phyloP scores from a whole-genome alignment of 192 early-diverging fungal species.

The Umbelopsis sp. region DNA sequence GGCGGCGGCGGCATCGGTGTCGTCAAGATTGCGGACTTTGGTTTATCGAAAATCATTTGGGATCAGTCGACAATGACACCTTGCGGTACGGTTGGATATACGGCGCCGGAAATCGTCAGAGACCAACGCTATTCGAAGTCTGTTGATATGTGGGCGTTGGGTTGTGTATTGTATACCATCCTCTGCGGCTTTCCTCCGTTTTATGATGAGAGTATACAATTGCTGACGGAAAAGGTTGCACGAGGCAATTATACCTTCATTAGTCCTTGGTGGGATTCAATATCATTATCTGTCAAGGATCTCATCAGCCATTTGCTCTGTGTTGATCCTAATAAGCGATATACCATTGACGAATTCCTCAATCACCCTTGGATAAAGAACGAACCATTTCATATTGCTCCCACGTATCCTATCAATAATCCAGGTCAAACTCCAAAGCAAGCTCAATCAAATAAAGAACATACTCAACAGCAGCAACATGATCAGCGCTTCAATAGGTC shows the following conservation, averaged over 20 bases:
- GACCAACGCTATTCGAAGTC: conserved; percentile 79
- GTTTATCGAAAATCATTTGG: conserved; percentile 85
- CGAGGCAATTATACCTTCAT: conserved; percentile 84
- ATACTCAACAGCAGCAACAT: background rate
- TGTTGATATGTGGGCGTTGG: conserved; percentile 87
- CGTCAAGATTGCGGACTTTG: conserved; percentile 90
- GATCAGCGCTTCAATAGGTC: too few relatives aligned
- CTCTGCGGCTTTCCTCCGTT: conserved; percentile 83
- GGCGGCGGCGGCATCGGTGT: conserved; percentile 83
- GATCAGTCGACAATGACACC: conserved; percentile 84
- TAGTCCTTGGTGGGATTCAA: conserved; percentile 92
- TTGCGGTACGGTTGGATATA: conserved; percentile 91
- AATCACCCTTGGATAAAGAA: conserved; percentile 73
- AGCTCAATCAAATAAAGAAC: background rate
- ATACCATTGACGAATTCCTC: conserved; percentile 81
- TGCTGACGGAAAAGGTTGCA: conserved; percentile 83
- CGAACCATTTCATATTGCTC: conserved; percentile 29
- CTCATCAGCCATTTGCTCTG: conserved; percentile 68
- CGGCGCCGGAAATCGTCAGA: conserved; percentile 90
- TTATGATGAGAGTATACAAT: conserved; percentile 78
- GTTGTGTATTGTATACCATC: conserved; percentile 83
- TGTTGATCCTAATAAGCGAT: conserved; percentile 70
- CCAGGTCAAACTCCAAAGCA: background rate
- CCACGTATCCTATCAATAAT: background rate
- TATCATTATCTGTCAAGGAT: conserved; percentile 74